Evolutionary conservation across 2,329 filamentous ascomycete species (phyloP), one percentile per base, ranked within the genome.

Genomic region (Beauveria rudraprayagi): DNA sequence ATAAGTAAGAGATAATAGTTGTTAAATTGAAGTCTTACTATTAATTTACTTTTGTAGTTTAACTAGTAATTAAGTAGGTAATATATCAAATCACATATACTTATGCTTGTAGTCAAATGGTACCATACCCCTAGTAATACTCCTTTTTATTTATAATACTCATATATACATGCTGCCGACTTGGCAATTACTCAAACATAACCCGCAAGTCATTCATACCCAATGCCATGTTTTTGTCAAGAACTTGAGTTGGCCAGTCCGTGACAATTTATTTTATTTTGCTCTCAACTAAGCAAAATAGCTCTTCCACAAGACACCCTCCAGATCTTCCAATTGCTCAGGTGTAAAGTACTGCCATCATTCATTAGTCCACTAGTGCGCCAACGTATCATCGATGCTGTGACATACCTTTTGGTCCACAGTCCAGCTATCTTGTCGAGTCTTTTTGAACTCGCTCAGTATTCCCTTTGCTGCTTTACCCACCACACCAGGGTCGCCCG

Each of bases 291-390:
- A 59, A 14, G 92, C 95, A 78, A 99, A 99, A 73, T 99, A 99
- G 74, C 93, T 97, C 87, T 99, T 99, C 94, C 94, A 99, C 57
- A 99, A 79, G 53, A 99, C 95, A 57, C 94, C 94, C 69, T 97
- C 92, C 62, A 99, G 75, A 71, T 97, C 93, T 73, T 97, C 94
- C 11, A 99, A 79, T 70, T 99, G 93, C 68, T 97, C 94, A 34
- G 88, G 78, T 28, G 92, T 92, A 71, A 99, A 99, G 63, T 91
- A 84, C 84, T 89, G 65, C 17, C 0, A 19, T 43, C 63, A 56
- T 30, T 26, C 56, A 62, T 77, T 67, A 76, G 73, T 37, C 52
- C 56, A 30, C 30, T 8, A 6, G 24, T 17, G 14, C 46, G 44
- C 34, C 47, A 14, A 5, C 34, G 4, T 63, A n/a, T 30, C 3